phyloP scores from a whole-genome alignment of 352 stramenopile species.

The Phytophthora hybrid region DNA sequence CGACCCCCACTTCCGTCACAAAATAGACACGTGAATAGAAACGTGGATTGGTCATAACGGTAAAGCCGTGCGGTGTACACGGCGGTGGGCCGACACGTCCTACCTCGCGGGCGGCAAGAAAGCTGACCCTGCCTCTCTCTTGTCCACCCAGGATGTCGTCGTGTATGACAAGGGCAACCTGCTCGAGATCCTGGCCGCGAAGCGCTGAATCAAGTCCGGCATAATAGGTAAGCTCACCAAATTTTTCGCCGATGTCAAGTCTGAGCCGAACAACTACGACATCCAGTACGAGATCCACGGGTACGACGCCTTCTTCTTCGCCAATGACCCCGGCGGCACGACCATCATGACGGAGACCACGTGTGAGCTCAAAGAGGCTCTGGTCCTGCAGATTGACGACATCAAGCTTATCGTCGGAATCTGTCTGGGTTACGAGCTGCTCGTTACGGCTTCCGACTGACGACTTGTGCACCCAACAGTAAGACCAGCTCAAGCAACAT shows the following conservation, averaged over 20 bases:
- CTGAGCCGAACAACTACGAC: constrained; percentile 98
- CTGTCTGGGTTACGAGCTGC: constrained; percentile 98
- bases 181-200: constrained; percentile 95
- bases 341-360: constrained; percentile 95
- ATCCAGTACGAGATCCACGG: constrained; percentile 91
- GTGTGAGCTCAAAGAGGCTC: constrained; percentile 89
- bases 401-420: constrained; percentile 99
- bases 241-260: constrained; percentile 91
- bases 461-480: constrained; percentile 96
- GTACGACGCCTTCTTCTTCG: constrained; percentile 98
- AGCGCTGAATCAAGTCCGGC: constrained; percentile 99
- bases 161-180: constrained; percentile 96
- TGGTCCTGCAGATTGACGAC: constrained; percentile 81
- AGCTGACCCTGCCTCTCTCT: constrained; percentile 95
- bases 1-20: no score
- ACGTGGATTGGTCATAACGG: no score
- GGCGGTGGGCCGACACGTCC: constrained; percentile 33
- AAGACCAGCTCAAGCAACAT: constrained; percentile 98
- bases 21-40: no score
- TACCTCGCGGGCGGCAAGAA: constrained; percentile 95
- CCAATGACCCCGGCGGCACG: constrained; percentile 97
- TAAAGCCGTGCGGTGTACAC: constrained; percentile 52
- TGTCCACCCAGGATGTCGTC: constrained; percentile 93
- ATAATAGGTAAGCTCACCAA: constrained; percentile 98
- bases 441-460: constrained; percentile 96